Base-by-base conservation (phyloP, 2,329 filamentous ascomycete genomes). In the Phaeosphaeriaceae sp. region DNA sequence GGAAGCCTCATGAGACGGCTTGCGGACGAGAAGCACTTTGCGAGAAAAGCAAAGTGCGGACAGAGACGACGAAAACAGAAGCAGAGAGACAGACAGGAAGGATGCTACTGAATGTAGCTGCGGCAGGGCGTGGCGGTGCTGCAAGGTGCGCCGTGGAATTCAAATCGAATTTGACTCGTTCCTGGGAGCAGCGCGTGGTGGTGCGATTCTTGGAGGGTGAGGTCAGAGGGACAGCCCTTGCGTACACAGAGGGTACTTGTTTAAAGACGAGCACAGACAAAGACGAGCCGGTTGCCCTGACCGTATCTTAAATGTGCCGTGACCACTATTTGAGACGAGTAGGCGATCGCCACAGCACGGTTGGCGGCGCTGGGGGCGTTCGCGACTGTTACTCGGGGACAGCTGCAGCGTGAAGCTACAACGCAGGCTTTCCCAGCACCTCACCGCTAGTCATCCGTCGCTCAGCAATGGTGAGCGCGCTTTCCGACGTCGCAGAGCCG, bases 11-110 rank as follows among this genome's bases (percentile, higher is more conserved):
- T 62, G 63, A 69, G 61, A 69, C 66, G 61, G 68, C 68, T 73
- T 74, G 62, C 61, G 65, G 63, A 69, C 54, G 58, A 66, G 61
- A 64, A 52, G 51, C 65, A 70, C 69, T 70, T 72, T 70, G 70
- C 66, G 64, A 56, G 63, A 72, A 70, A 72, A 69, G 69, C 72
- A 73, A 74, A 73, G 72, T 71, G 67, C 62, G 56, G 60, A 67
- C 59, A 72, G 62, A 56, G 64, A 56, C 51, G 59, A 63, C 66
- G 57, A 54, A 57, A 62, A 68, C 66, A 72, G 65, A 70, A 69
- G 55, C 65, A 72, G 69, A 70, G 58, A 73, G 67, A 71, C 65
- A 69, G 68, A 70, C 70, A 63, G 60, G 67, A 64, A 70, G 63
- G 57, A 66, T 58, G 63, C 63, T 66, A 67, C 66, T 68, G 68